Evolutionary conservation across 306 rosid genomes (phyloP).

Genomic region (Cicer bijugum): DNA sequence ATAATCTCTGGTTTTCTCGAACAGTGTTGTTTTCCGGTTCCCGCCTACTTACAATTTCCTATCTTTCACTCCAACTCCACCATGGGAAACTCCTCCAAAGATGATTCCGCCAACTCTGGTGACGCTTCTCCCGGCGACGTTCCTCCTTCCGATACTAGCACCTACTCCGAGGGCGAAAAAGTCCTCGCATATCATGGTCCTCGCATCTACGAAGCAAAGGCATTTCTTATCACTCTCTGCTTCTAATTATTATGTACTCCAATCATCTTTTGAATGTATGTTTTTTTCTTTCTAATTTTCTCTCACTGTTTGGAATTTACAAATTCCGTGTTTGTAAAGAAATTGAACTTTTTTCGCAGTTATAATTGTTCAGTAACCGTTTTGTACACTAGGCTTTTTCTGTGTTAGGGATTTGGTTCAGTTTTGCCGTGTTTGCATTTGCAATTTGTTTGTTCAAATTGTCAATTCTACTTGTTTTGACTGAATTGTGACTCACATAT

Average conservation of each 20-base stretch:
- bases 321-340: background rate
- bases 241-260: background rate
- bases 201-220: slow-evolving; percentile 98
- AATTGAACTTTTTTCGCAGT: slow-evolving; percentile 7
- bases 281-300: background rate
- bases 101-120: slow-evolving; percentile 69
- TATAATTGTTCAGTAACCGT: slow-evolving; percentile 30
- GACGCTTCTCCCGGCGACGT: slow-evolving; percentile 71
- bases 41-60: slow-evolving; percentile 40
- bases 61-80: slow-evolving; percentile 21
- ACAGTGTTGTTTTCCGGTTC: slow-evolving; percentile 41
- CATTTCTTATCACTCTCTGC: slow-evolving; percentile 8
- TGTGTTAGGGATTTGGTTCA: slow-evolving; percentile 46
- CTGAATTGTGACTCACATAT: slow-evolving; percentile 33
- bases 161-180: slow-evolving; percentile 78
- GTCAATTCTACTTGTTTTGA: slow-evolving; percentile 13
- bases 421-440: background rate
- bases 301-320: slow-evolving; percentile 30
- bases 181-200: slow-evolving; percentile 91
- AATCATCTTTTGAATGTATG: slow-evolving; percentile 1
- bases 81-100: slow-evolving; percentile 83
- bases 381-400: slow-evolving; percentile 37
- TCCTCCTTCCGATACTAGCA: slow-evolving; percentile 57
- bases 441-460: background rate
- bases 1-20: slow-evolving; percentile 13